Evolutionary conservation across 495 filamentous ascomycete genomes (phyloP).

Genomic region (Glutinoglossum americanum): DNA sequence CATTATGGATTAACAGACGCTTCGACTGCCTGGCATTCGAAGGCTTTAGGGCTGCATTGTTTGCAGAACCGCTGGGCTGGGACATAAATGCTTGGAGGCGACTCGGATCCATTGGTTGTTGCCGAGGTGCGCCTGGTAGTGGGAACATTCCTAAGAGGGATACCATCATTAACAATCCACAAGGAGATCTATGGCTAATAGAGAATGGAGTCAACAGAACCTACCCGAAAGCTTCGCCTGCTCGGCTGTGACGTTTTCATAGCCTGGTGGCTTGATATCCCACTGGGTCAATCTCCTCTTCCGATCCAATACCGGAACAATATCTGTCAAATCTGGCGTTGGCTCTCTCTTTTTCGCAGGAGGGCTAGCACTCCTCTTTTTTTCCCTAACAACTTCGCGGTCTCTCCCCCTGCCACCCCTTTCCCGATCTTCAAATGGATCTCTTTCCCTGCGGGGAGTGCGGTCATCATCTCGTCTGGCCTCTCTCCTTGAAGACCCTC

Average conservation of each 20-base stretch:
- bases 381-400: slow-evolving; percentile 34
- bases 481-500: slow-evolving; percentile 32
- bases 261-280: slow-evolving; percentile 97
- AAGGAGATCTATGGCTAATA: not conserved
- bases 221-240: slow-evolving; percentile 92
- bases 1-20: slow-evolving; percentile 67
- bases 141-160: slow-evolving; percentile 63
- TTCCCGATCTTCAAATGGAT: slow-evolving; percentile 42
- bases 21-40: slow-evolving; percentile 84
- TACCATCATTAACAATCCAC: not conserved
- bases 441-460: slow-evolving; percentile 35
- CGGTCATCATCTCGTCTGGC: slow-evolving; percentile 39
- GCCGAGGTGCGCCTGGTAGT: slow-evolving; percentile 80
- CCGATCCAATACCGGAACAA: slow-evolving; percentile 53
- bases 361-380: slow-evolving; percentile 58
- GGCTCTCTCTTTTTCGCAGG: slow-evolving; percentile 79
- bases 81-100: slow-evolving; percentile 91
- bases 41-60: slow-evolving; percentile 64
- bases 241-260: slow-evolving; percentile 96
- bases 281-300: slow-evolving; percentile 89
- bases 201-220: slow-evolving; percentile 4
- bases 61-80: slow-evolving; percentile 54
- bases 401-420: slow-evolving; percentile 19
- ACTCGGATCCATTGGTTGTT: slow-evolving; percentile 89
- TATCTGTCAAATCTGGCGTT: slow-evolving; percentile 81